Evolutionary conservation across 148 eudicot genomes (phyloP), one percentile per base, ranked within the genome.

Genomic region (Dianthus caryophyllus): DNA sequence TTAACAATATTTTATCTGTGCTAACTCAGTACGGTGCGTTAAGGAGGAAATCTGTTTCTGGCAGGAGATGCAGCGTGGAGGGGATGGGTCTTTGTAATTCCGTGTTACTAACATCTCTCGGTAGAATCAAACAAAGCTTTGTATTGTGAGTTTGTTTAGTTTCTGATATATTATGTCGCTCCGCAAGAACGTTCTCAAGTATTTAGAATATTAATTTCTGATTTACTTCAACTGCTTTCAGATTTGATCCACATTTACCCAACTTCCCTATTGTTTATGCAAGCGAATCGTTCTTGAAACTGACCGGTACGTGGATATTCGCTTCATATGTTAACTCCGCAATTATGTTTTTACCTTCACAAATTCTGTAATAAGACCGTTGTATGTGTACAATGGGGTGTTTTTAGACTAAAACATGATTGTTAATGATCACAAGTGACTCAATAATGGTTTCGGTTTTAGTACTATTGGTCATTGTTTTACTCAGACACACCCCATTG

Each of bases 41-140:
- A 76, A 84, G 84, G 0, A 90, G 91, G 70, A 80, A 73, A 77
- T 75, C 83, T 63, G 93, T 89, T 20, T 82, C 84, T 44, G 81
- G 76, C 50, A 85, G 72, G 77, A 82, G 93, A 74, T 84, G 86
- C 80, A 75, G 74, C 70, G 54, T 71, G 49, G 70, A 84, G 61
- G 79, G 79, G 61, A 76, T 48, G 66, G 70, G 70, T 64, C 76
- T 69, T 51, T 79, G 75, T 63, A 75, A 76, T 75, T 78, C 92
- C 62, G 84, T 93, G 74, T 84, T 89, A 75, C 81, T 73, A 82
- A 77, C 86, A 82, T 84, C 96, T 81, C 91, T 92, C 76, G 91
- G 96, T 89, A 89, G 98, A 92, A 92, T 92, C 87, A 89, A 87
- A 85, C 91, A 92, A 81, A 92, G 96, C 89, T 89, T 92, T 89